Evolutionary conservation across 345 rosid species (phyloP), one percentile per base, ranked within the genome.

Genomic region (Dimocarpus longan): DNA sequence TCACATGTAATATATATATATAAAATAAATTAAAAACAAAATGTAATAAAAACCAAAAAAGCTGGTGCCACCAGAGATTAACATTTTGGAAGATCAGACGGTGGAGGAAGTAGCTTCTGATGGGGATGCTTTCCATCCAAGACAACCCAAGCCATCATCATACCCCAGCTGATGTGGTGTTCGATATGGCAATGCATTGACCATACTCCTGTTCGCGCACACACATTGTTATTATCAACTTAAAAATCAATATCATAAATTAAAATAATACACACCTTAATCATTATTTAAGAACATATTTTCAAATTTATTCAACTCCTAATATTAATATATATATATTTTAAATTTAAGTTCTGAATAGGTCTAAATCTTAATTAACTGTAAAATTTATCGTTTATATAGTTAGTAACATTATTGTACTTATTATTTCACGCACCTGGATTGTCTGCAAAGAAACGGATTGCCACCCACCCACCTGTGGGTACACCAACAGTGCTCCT

Each of bases 151-250:
- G 91, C 93, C 93, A 88, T 88, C 80, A 82, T 88, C 84, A 89
- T 77, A 66, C 95, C 95, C 93, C 95, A 91, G 75, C 90, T 91
- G 19, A 93, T 89, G 85, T 91, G 95, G 64, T 88, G 90, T 81
- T 91, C 95, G 68, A 91, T 83, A 76, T 91, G 94, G 74, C 94
- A 89, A 77, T 91, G 94, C 92, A 91, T 91, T 82, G 89, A 88
- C 92, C 92, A 91, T 24, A 88, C 89, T 68, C 92, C 92, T 90
- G 76, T 39, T 13, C 28, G 6, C 24, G 56, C 10, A 7, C 15
- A 19, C 12, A 22, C 42, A 19, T 1, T 1, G 3, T 54, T 15
- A 3, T 26, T 32, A 72, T 24, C 12, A 48, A 6, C 13, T 28
- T 56, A 39, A 28, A 10, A 24, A 11, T 46, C 52, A 46, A 46